Conservation (phyloP, 805 yeast species). For the Danielia oregonensis region DNA sequence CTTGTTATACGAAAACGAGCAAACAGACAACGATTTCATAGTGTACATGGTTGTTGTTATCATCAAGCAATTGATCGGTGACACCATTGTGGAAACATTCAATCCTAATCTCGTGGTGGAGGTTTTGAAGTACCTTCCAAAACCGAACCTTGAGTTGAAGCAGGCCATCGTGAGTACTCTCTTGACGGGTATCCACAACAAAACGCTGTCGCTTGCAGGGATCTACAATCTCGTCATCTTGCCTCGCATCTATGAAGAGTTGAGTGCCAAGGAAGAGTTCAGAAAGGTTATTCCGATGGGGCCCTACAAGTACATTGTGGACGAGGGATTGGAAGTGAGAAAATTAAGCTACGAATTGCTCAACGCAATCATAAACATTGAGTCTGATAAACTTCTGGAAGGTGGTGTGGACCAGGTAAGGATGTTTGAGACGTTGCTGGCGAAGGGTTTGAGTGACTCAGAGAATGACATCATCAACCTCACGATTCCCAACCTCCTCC, state of each 20-base stretch:
- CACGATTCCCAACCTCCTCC: conserved; percentile 40
- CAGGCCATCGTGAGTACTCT: conserved; percentile 58
- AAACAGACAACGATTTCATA: conserved; percentile 11
- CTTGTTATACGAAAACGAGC: no score
- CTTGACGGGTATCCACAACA: conserved; percentile 56
- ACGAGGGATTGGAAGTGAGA: conserved; percentile 70
- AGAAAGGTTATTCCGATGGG: conserved; percentile 75
- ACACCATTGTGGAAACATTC: conserved; percentile 3
- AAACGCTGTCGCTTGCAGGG: conserved; percentile 44
- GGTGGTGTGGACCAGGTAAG: conserved; percentile 25
- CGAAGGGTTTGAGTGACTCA: conserved; percentile 54
- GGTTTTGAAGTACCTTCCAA: conserved; percentile 20
- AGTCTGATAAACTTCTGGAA: conserved; percentile 13
- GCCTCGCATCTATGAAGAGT: conserved; percentile 51
- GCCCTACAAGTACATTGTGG: conserved; percentile 79
- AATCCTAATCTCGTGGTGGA: conserved; percentile 7
- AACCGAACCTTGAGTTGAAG: conserved; percentile 48
- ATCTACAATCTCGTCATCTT: conserved; percentile 41
- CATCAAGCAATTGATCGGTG: conserved; percentile 26
- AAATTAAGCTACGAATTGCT: conserved; percentile 69
- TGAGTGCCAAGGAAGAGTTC: conserved; percentile 51
- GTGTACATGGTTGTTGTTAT: conserved; percentile 32
- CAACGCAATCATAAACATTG: conserved; percentile 46
- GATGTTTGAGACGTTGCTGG: conserved; percentile 41
- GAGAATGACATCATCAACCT: conserved; percentile 56